Evolutionary conservation across 2,329 filamentous ascomycete genomes (phyloP).

Genomic region (Phoma sp.): DNA sequence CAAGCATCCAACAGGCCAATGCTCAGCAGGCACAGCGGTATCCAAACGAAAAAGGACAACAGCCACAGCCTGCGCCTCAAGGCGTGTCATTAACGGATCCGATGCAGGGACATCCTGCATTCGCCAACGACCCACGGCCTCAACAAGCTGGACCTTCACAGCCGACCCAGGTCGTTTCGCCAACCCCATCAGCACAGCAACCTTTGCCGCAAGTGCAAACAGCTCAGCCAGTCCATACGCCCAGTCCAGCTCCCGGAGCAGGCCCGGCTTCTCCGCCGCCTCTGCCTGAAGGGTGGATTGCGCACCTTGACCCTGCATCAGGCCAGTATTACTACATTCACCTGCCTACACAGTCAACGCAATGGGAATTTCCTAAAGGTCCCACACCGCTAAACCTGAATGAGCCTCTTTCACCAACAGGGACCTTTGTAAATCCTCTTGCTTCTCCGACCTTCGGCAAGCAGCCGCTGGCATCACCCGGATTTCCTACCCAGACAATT

Average conservation of each 20-base stretch:
- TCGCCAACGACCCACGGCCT: constrained; percentile 79
- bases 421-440: constrained; percentile 55
- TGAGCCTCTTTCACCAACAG: constrained; percentile 81
- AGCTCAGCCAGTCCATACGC: constrained; percentile 39
- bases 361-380: constrained; percentile 98
- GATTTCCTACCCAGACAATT: constrained; percentile 81
- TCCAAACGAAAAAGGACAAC: constrained; percentile 76
- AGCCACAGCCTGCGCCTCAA: constrained; percentile 33
- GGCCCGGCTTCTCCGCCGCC: constrained; percentile 86
- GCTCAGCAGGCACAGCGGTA: constrained; percentile 62
- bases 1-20: constrained; percentile 57
- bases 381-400: constrained; percentile 88
- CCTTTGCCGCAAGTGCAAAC: constrained; percentile 33
- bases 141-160: constrained; percentile 54
- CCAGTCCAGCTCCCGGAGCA: constrained; percentile 62
- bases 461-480: constrained; percentile 74
- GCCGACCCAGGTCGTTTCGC: constrained; percentile 33
- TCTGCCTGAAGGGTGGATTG: constrained; percentile 96
- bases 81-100: constrained; percentile 45
- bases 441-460: constrained; percentile 61
- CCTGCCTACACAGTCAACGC: constrained; percentile 89
- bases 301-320: constrained; percentile 91
- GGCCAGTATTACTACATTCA: constrained; percentile 99
- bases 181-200: constrained; percentile 39
- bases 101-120: constrained; percentile 77